phyloP scores from a whole-genome alignment of 148 eudicot genomes.

The Rhododendron ovatum region DNA sequence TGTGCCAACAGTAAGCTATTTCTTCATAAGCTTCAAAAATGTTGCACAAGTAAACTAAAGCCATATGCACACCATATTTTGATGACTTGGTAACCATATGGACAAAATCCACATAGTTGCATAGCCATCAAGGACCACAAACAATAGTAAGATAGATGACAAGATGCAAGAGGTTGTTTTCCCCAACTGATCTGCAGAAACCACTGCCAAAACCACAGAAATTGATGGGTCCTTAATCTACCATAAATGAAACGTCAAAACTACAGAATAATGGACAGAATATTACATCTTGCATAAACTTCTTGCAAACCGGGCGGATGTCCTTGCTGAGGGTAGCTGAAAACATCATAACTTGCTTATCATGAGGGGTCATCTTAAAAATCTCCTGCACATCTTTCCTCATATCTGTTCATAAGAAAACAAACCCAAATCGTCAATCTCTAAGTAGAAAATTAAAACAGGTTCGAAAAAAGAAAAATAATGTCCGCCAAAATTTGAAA shows the following conservation, averaged over 20 bases:
- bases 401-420: constrained; percentile 22
- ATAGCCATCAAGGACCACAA: neutral
- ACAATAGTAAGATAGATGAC: neutral
- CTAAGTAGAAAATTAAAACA: neutral
- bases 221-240: neutral
- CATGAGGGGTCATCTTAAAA: constrained; percentile 45
- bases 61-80: neutral
- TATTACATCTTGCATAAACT: constrained; percentile 46
- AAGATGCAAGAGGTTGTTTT: neutral
- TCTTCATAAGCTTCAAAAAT: neutral
- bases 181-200: neutral
- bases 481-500: neutral
- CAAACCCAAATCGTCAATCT: neutral
- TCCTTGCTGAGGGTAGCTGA: constrained; percentile 49
- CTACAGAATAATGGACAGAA: neutral
- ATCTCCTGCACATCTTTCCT: constrained; percentile 41
- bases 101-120: neutral
- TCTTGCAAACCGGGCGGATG: constrained; percentile 46
- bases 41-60: neutral
- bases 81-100: neutral
- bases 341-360: constrained; percentile 50
- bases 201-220: neutral
- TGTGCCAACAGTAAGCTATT: neutral
- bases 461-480: neutral
- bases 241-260: neutral